These are phyloP conservation scores for Ogataea glucozyma DNA, from an alignment of 805 yeast species.

Conservation along the genomic window DNA sequence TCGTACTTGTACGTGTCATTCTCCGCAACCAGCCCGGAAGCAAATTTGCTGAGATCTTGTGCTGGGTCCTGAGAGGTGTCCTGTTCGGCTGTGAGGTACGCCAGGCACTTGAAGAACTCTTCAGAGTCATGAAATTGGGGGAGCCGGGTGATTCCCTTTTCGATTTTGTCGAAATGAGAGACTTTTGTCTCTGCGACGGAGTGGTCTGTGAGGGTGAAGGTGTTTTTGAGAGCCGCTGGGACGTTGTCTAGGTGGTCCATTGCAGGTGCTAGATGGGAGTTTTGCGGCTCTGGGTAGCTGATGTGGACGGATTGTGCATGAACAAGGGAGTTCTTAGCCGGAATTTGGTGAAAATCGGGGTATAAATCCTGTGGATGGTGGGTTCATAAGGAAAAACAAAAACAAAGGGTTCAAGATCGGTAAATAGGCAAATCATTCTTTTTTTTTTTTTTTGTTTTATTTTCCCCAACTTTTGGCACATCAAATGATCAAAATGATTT, in stretches of 20 bases:
- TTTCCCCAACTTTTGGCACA: too few species aligned
- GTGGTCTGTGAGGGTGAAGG: slow-evolving; percentile 5
- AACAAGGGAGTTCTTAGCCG: too few species aligned
- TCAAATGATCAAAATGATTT: too few species aligned
- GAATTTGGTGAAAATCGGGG: too few species aligned
- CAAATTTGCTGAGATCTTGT: slow-evolving; percentile 15
- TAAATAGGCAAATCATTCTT: too few species aligned
- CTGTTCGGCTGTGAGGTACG: slow-evolving; percentile 20
- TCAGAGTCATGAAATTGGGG: slow-evolving; percentile 34
- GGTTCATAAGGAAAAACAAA: too few species aligned
- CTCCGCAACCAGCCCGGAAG: slow-evolving; percentile 4
- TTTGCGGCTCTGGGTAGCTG: too few species aligned
- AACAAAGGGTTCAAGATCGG: too few species aligned
- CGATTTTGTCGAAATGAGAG: slow-evolving; percentile 29
- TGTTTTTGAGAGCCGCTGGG: slow-evolving; percentile 4
- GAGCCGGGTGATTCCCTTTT: slow-evolving; percentile 27
- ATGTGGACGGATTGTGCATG: too few species aligned
- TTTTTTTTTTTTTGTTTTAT: too few species aligned
- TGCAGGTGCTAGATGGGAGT: too few species aligned
- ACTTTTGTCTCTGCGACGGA: slow-evolving; percentile 19
- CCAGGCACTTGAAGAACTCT: slow-evolving; percentile 29
- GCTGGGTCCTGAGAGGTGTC: slow-evolving; percentile 13
- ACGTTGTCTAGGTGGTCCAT: neutral
- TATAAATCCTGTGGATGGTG: too few species aligned
- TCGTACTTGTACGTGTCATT: slow-evolving; percentile 33